A percentile compares a stretch with the other conserved stretches of the same genome.
Conservation (phyloP, 1,284 basidiomycete genomes). For the Kalmanozyma brasiliensis region DNA sequence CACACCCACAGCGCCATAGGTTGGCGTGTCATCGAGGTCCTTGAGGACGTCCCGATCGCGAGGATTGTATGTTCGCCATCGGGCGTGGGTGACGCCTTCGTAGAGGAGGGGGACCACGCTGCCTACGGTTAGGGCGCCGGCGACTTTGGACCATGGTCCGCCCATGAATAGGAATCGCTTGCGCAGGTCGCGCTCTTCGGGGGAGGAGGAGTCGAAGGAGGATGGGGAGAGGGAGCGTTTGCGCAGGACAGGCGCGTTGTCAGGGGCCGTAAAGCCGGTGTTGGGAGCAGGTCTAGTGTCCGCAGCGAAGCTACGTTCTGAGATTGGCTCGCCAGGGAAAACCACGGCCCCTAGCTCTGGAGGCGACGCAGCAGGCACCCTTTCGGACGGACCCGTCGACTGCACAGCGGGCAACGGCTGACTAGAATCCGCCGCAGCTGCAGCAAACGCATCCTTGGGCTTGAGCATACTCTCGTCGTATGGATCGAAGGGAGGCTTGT, state of each 20-base stretch:
- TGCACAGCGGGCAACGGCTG: constrained; percentile 4
- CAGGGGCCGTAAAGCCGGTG: too few species aligned
- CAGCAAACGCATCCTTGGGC: constrained; percentile 20
- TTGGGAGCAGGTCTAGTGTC: too few species aligned
- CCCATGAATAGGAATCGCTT: constrained; percentile 29
- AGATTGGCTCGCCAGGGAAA: constrained; percentile 3
- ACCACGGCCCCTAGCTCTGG: neutral
- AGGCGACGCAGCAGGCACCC: neutral
- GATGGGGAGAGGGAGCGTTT: constrained; percentile 8
- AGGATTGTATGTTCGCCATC: constrained; percentile 16
- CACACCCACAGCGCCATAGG: constrained; percentile 42
- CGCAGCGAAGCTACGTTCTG: too few species aligned
- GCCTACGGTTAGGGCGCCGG: constrained; percentile 5
- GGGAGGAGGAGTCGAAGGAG: too few species aligned
- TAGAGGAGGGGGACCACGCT: constrained; percentile 14
- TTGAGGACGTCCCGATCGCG: constrained; percentile 33
- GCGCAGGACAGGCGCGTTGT: constrained; percentile 18
- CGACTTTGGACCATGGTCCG: constrained; percentile 10
- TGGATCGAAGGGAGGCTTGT: constrained; percentile 36
- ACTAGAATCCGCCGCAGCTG: constrained; percentile 11
- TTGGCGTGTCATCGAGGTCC: constrained; percentile 29
- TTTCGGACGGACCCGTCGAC: neutral
- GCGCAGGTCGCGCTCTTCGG: too few species aligned
- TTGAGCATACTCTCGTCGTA: constrained; percentile 34
- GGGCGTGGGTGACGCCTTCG: constrained; percentile 17